These are phyloP conservation scores for Serendipita vermifera DNA, from an alignment of 768 basidiomycete genomes.

Conservation along the genomic window DNA sequence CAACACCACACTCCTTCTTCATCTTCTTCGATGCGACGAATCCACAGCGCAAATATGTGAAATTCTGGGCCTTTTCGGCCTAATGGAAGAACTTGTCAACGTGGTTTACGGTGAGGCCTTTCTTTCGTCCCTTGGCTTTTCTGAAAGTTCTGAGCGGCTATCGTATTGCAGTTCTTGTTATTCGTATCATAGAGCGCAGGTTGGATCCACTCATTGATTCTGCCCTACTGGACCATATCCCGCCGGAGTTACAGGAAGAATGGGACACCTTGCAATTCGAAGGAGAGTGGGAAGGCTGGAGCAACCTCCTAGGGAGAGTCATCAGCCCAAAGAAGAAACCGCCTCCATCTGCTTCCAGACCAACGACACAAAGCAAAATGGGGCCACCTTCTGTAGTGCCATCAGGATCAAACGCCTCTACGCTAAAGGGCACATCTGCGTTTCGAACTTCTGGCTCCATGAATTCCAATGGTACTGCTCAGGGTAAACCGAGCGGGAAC, in stretches of 20 bases:
- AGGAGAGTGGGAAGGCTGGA: constrained; percentile 59
- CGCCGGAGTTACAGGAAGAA: constrained; percentile 46
- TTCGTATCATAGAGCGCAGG: constrained; percentile 77
- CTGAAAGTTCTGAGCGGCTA: background rate
- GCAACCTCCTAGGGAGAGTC: background rate
- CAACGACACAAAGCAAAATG: background rate
- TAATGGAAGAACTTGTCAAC: constrained; percentile 86
- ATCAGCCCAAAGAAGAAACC: constrained; percentile 5
- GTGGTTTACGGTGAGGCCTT: constrained; percentile 70
- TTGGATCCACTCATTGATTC: constrained; percentile 79
- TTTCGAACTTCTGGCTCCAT: no score
- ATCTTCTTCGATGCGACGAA: constrained; percentile 77
- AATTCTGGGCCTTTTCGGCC: constrained; percentile 65
- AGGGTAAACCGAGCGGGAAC: no score
- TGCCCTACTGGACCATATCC: constrained; percentile 68
- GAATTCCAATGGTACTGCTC: no score
- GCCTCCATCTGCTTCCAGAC: background rate
- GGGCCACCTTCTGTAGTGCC: no score
- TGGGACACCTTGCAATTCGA: constrained; percentile 83
- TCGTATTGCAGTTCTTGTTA: constrained; percentile 64
- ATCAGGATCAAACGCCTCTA: no score
- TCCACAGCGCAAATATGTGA: constrained; percentile 70
- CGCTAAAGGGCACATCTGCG: no score
- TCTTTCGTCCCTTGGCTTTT: constrained; percentile 8
- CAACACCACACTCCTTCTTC: constrained; percentile 80